Base-by-base conservation (phyloP, 352 stramenopile genomes). In the Globisporangium echinulatum region DNA sequence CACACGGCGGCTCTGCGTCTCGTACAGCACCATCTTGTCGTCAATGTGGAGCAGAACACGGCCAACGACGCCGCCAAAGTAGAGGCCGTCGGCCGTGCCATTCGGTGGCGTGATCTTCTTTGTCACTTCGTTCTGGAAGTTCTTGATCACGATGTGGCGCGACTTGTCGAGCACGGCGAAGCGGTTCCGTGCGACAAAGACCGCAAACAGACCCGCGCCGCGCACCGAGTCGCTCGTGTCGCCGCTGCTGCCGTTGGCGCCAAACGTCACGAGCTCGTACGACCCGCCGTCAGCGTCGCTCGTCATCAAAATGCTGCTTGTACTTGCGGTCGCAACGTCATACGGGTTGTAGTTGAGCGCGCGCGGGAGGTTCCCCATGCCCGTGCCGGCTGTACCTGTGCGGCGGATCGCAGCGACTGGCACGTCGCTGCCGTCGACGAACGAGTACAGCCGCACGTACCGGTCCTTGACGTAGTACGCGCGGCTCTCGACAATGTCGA, bases 51-150 rank as follows among this genome's bases (percentile, higher is more conserved):
- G 81, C 56, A 99, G 84, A 57, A 99, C 85, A 55, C 97, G 93
- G n/a, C 97, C 97, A n/a, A 96, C 89, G 6, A 96, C 90, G 62
- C 97, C 97, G 56, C 92, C 97, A 59, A 98, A 97, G 78, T 98
- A 98, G 37, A 99, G 75, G 37, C 85, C 87, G 58, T 99, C 96
- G 7, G 97, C 89, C 54, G 85, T 98, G 42, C 95, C 89, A 44
- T 98, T 91, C 5, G 97, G 97, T n/a, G 96, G 90, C 47, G 91
- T 82, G 52, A 99, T 93, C 69, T 96, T 96, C 79, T 99, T 99
- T 36, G 94, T 98, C 25, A 98, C 97, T 74, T 99, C 95, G 74
- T 99, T 99, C 68, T 98, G 89, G 58, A 99, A 90, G 75, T 99
- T 99, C 79, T 99, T 99, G 66, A 99, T 97, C 43, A 99, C 78